A percentile compares a stretch with the other conserved stretches of the same genome.
phyloP scores from a whole-genome alignment of 108 stramenopile species.

The Stephanodiscus triporus region DNA sequence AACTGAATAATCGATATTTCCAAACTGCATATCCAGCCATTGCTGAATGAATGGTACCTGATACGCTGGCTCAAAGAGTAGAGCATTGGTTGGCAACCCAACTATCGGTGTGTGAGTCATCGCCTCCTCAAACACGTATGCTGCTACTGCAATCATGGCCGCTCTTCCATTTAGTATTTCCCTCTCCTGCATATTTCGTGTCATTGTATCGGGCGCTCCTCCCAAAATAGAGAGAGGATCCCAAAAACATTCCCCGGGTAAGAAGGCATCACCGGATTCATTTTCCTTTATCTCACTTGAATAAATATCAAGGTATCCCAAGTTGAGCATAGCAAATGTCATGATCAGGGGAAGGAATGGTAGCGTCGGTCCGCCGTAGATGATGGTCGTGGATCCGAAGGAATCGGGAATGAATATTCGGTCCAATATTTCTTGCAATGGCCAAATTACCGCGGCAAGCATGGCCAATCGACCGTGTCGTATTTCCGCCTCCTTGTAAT shows the following conservation, averaged over 20 bases:
- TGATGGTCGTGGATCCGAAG: conserved; percentile 57
- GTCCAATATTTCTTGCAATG: conserved; percentile 82
- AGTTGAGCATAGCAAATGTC: conserved; percentile 78
- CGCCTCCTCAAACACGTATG: conserved; percentile 83
- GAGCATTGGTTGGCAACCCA: conserved; percentile 63
- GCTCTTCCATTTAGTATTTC: conserved; percentile 92
- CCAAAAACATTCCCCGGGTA: conserved; percentile 91
- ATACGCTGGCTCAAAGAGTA: conserved; percentile 80
- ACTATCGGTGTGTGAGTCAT: conserved; percentile 69
- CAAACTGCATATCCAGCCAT: conserved; percentile 70
- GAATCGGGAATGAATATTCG: conserved; percentile 67
- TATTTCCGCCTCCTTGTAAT: conserved; percentile 91
- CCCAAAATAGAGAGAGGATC: conserved; percentile 82
- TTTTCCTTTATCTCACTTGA: conserved; percentile 77
- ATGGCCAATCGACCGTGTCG: conserved; percentile 90
- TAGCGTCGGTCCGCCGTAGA: conserved; percentile 76
- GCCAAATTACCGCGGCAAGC: conserved; percentile 88
- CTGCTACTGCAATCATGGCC: conserved; percentile 92
- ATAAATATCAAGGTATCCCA: conserved; percentile 88
- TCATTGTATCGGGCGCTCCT: conserved; percentile 79
- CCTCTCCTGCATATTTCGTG: conserved; percentile 89
- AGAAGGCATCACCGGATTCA: conserved; percentile 78
- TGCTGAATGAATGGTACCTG: conserved; percentile 76
- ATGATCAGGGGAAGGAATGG: conserved; percentile 80
- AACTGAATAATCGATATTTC: conserved; percentile 14